Percentiles rank a stretch among this genome's conserved stretches.
Conservation (phyloP, 225 moss, liverwort and hornwort species). For the Antitrichia curtipendula region DNA sequence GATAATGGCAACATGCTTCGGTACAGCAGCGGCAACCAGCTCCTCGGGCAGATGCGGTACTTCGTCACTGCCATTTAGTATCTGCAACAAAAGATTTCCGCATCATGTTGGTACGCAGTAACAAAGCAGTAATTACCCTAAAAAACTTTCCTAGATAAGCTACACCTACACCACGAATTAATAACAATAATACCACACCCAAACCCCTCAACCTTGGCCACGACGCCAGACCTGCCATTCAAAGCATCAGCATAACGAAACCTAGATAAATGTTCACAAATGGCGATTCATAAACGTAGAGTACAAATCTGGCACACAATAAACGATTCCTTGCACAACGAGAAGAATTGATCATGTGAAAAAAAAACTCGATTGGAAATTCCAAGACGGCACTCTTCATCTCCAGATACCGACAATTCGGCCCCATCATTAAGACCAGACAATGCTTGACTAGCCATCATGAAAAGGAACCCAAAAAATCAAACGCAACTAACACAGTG, state of each 20-base stretch:
- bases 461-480: background rate
- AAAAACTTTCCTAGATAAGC: background rate
- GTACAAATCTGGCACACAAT: background rate
- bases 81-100: slow-evolving; percentile 7
- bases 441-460: background rate
- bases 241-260: background rate
- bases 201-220: background rate
- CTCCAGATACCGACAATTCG: background rate
- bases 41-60: slow-evolving; percentile 40
- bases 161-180: background rate
- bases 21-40: slow-evolving; percentile 53
- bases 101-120: background rate
- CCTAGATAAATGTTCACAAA: background rate
- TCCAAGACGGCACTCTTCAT: background rate
- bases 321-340: background rate
- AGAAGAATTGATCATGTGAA: background rate
- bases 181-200: background rate
- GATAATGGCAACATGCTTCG: slow-evolving; percentile 87
- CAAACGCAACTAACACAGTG: background rate
- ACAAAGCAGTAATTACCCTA: background rate
- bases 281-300: background rate
- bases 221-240: background rate
- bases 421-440: background rate
- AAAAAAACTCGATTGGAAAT: background rate
- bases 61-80: slow-evolving; percentile 6